Evolutionary conservation across 495 filamentous ascomycete species (phyloP), one percentile per base, ranked within the genome.

Genomic region (Talaromyces ruber): DNA sequence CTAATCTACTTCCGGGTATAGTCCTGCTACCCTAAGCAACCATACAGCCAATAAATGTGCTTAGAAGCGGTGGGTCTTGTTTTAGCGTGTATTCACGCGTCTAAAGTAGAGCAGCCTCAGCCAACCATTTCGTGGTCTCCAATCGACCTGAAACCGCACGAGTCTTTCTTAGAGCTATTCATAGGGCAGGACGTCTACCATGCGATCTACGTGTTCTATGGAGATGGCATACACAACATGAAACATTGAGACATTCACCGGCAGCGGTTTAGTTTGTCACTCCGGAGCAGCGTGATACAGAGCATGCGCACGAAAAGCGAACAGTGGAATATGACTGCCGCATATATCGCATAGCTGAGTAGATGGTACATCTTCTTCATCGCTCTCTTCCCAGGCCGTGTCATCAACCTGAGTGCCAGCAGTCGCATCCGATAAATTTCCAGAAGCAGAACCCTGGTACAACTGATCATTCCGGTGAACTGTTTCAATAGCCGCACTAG

Each of bases 401-500:
- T 60, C 28, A 24, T 52, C 59, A 26, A 50, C 7, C 18, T 45
- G 59, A 9, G 25, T 25, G 4, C 7, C 11, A 7, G 8, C 22
- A 6, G 25, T 28, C 50, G 3, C 50, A 7, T 28, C 22, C 21
- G 50, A 6, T 14, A 6, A 2, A 53, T 18, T 59, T 39, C 18
- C n/a, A 14, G 56, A 25, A 37, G 56, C 18, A 21, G 26, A 22
- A 14, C n/a, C 34, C 32, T 34, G 30, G 9, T 43, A 18, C 28
- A 37, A 16, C 7, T 21, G 2, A 37, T 22, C 18, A 7, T 37
- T 12, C 29, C 6, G 34, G 4, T 6, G 22, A 34, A 16, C 3
- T n/a, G 18, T 59, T 45, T 34, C 54, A 57, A 32, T 8, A 43
- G 34, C 28, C 87, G 51, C 51, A 54, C 9, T 28, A 3, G 54